A percentile compares a stretch with the other conserved stretches of the same genome.
These are phyloP conservation scores for Leccinum subrobustum DNA, from an alignment of 1,284 basidiomycete species.

Conservation along the genomic window DNA sequence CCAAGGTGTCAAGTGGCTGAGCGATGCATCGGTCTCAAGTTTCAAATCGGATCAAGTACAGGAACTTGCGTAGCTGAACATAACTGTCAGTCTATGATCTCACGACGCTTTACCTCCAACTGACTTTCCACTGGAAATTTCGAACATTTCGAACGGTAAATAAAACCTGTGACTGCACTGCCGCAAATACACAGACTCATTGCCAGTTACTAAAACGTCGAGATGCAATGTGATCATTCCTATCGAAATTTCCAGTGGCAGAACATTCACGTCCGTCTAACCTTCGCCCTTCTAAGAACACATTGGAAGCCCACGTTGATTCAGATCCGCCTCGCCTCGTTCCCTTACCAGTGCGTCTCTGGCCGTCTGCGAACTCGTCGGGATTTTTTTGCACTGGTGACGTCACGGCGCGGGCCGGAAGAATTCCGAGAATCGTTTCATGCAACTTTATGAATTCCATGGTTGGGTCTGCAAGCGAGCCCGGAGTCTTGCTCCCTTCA, in stretches of 20 bases:
- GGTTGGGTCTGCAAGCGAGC: neutral
- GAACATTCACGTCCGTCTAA: neutral
- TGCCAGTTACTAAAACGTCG: neutral
- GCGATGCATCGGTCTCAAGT: too few species aligned
- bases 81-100: neutral
- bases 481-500: too few species aligned
- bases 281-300: neutral
- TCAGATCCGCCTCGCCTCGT: neutral
- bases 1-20: too few species aligned
- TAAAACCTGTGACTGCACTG: neutral
- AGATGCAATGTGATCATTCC: neutral
- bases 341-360: neutral
- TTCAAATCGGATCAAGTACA: too few species aligned
- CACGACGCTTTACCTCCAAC: neutral
- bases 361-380: neutral
- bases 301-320: neutral
- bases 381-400: neutral
- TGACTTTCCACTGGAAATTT: neutral
- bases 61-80: too few species aligned
- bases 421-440: neutral
- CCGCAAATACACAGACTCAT: neutral
- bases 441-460: neutral
- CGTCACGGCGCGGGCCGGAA: neutral
- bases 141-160: neutral
- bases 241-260: neutral